These are phyloP conservation scores for Chamaecrista fasciculata DNA, from an alignment of 306 rosid genomes.

Conservation along the genomic window DNA sequence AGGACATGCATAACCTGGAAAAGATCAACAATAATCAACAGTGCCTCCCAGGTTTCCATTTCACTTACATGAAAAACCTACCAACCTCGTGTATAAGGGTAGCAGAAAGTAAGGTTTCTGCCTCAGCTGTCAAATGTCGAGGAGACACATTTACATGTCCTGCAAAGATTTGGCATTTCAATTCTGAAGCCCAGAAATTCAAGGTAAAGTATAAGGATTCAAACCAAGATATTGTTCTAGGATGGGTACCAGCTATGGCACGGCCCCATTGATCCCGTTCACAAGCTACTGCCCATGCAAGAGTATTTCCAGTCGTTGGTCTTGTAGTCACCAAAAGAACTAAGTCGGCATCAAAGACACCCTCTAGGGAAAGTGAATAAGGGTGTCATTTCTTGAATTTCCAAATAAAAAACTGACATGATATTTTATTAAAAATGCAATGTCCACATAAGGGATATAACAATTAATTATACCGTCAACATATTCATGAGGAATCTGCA, in stretches of 20 bases:
- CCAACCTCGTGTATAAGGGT: conserved; percentile 93
- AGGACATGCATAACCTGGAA: conserved; percentile 98
- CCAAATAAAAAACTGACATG: not conserved
- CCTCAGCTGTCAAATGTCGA: conserved; percentile 97
- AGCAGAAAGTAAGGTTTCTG: conserved; percentile 93
- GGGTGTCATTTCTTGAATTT: conserved; percentile 19
- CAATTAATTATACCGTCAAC: conserved; percentile 71
- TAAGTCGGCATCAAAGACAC: conserved; percentile 83
- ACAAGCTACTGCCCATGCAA: conserved; percentile 99
- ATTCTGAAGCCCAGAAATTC: conserved; percentile 28
- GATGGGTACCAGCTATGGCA: conserved; percentile 83
- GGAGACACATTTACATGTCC: conserved; percentile 99
- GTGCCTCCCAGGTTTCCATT: conserved; percentile 11
- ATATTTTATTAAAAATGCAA: conserved; percentile 12
- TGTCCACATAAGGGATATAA: conserved; percentile 12
- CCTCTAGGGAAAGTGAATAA: conserved; percentile 54
- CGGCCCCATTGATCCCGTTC: conserved; percentile 99
- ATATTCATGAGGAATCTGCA: conserved; percentile 88
- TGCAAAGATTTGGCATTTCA: conserved; percentile 29
- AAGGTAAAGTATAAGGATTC: conserved; percentile 15
- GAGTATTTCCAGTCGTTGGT: conserved; percentile 95
- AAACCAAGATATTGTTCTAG: conserved; percentile 14
- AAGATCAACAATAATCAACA: conserved; percentile 26
- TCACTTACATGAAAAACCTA: conserved; percentile 19
- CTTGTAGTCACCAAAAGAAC: conserved; percentile 97